Percentiles rank a stretch among this genome's conserved stretches.
phyloP scores from a whole-genome alignment of 371 early-diverging fungal species.

The Apophysomyces sp. region DNA sequence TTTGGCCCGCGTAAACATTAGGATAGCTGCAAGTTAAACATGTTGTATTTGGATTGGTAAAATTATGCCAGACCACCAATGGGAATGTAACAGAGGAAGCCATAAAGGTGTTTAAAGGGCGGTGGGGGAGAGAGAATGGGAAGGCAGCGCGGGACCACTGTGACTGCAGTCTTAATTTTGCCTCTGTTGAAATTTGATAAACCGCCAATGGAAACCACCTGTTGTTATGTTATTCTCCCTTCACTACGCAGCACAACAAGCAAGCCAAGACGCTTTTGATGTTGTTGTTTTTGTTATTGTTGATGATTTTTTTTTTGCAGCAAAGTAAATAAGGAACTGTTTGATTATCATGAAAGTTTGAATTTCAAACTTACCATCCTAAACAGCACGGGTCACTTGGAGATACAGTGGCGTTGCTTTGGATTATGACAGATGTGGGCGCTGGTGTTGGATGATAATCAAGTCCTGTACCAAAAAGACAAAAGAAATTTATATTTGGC shows the following conservation, averaged over 20 bases:
- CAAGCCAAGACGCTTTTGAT: conserved; percentile 10
- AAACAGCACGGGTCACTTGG: conserved; percentile 15
- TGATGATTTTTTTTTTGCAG: no score
- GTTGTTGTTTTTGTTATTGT: no score
- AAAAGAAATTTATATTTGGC: background rate
- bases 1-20: conserved; percentile 55
- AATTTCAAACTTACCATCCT: conserved; percentile 13
- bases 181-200: no score
- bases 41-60: conserved; percentile 39
- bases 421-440: conserved; percentile 13
- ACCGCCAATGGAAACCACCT: no score
- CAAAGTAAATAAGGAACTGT: no score
- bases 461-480: background rate
- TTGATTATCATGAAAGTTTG: no score
- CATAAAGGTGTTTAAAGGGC: conserved; percentile 14
- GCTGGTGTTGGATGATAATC: conserved; percentile 15
- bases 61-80: conserved; percentile 44
- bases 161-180: background rate
- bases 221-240: conserved; percentile 16
- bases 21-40: conserved; percentile 32
- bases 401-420: conserved; percentile 7
- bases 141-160: no score
- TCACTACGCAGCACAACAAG: conserved; percentile 16
- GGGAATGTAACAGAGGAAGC: conserved; percentile 44
- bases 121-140: background rate